Base-by-base conservation (phyloP, 2,329 filamentous ascomycete genomes). In the Aspergillus sp. region DNA sequence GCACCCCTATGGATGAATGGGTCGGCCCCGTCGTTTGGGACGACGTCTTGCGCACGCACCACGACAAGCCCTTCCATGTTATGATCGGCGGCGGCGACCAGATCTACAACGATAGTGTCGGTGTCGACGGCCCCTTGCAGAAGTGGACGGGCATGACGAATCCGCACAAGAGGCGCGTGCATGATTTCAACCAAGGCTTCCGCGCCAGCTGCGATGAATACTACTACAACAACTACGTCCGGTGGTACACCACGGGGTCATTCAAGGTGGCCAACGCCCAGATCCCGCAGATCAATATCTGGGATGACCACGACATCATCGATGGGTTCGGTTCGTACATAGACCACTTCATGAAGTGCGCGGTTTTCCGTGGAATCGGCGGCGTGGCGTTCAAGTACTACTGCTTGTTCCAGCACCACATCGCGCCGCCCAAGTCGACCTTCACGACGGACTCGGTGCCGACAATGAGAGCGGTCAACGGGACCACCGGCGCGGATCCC, bases 61-160 rank as follows among this genome's bases (percentile, higher is more conserved):
- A 66, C 44, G 52, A 71, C 51, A 67, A 66, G 41, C 74, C 75
- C 5, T 77, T 80, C 54, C 74, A 78, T 49, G 71, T 77, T 43
- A 83, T 80, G 79, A 74, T 95, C 41, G 89, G 89, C 32, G 89
- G 89, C 36, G 89, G 89, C 37, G 89, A 96, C 53, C 89, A 95
- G 61, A 78, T 80, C 44, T 80, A 80, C 60, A 79, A 80, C 43
- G 76, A 80, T 35, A 84, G 83, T 15, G 85, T 96, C 43, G 75
- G 89, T 41, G 85, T 94, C 1, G 68, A 79, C 32, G 89, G 88
- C 0, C 89, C 89, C 1, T 63, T 96, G 41, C 76, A 75, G 47
- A 51, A 62, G 4, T 80, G 76, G 76, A 78, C 75, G 0, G 62
- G 66, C 29, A 79, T 80, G 43, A 44, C 46, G 15, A 79, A 76